These are phyloP conservation scores for Kodamaea alishanica DNA, from an alignment of 1,139 yeast species.

Conservation along the genomic window DNA sequence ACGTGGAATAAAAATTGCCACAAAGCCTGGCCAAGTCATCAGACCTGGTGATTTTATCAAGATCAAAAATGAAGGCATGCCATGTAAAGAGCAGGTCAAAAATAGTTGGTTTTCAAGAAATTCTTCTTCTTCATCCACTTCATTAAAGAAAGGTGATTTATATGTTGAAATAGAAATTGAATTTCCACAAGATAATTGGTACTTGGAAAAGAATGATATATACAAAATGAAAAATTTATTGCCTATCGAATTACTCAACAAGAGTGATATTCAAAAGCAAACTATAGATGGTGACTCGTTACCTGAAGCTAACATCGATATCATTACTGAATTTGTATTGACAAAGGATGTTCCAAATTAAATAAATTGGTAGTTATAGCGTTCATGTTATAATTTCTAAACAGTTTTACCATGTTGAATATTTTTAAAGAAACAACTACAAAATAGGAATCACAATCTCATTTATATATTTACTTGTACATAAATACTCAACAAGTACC, in stretches of 20 bases:
- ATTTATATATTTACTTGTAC: constrained; percentile 11
- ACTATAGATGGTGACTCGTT: constrained; percentile 24
- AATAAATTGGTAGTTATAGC: not conserved
- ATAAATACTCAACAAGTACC: constrained; percentile 3
- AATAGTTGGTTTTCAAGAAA: constrained; percentile 33
- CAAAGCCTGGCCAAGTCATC: constrained; percentile 74
- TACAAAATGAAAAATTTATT: constrained; percentile 50
- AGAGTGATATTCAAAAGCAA: constrained; percentile 22
- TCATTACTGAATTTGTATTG: constrained; percentile 34
- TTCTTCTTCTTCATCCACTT: constrained; percentile 5
- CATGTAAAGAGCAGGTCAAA: constrained; percentile 38
- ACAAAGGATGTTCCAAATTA: not conserved
- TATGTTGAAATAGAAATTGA: constrained; percentile 68
- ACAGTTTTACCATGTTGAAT: no score
- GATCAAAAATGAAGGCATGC: constrained; percentile 85
- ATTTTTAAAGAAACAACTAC: no score
- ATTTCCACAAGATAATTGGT: constrained; percentile 85
- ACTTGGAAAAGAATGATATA: constrained; percentile 60
- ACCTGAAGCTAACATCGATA: constrained; percentile 39
- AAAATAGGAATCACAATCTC: constrained; percentile 7
- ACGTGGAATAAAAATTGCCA: constrained; percentile 59
- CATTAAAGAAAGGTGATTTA: constrained; percentile 58
- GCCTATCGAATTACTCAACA: constrained; percentile 39
- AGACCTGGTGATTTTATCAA: constrained; percentile 73
- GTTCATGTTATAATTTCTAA: not conserved